phyloP scores from a whole-genome alignment of 306 rosid genomes.

The Begonia peltatifolia region DNA sequence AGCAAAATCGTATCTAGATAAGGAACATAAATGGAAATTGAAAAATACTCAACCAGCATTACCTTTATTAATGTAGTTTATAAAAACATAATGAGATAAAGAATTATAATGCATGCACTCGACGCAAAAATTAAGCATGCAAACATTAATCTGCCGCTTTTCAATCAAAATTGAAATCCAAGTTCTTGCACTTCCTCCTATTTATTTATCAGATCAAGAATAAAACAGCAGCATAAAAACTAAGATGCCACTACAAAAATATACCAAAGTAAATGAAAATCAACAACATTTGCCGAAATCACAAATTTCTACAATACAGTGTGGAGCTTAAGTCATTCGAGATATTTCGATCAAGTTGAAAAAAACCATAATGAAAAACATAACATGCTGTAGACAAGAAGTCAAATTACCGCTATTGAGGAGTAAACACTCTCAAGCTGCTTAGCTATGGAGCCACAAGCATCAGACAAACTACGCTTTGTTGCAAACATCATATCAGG shows the following conservation, averaged over 20 bases:
- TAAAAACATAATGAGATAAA: too few species aligned
- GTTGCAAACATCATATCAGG: constrained; percentile 96
- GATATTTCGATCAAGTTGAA: constrained; percentile 1
- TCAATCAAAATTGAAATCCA: too few species aligned
- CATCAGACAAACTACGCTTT: constrained; percentile 74
- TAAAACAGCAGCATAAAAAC: too few species aligned
- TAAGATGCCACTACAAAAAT: not conserved
- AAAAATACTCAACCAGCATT: too few species aligned
- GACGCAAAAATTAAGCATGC: too few species aligned
- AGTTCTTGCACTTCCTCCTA: too few species aligned
- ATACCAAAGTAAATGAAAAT: not conserved
- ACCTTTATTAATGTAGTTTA: too few species aligned
- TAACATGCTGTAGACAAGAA: constrained; percentile 1
- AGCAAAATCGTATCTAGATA: too few species aligned
- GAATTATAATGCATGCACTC: too few species aligned
- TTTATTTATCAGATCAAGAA: too few species aligned
- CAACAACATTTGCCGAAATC: not conserved
- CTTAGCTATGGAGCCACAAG: constrained; percentile 51
- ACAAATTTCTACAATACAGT: not conserved
- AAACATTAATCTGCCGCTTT: too few species aligned
- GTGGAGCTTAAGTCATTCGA: constrained; percentile 1
- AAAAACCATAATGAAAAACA: constrained; percentile 3
- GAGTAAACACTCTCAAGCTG: constrained; percentile 66
- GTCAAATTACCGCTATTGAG: constrained; percentile 43
- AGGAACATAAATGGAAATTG: too few species aligned